These are phyloP conservation scores for Helichrysum umbraculigerum DNA, from an alignment of 129 eudicot genomes.

Conservation along the genomic window DNA sequence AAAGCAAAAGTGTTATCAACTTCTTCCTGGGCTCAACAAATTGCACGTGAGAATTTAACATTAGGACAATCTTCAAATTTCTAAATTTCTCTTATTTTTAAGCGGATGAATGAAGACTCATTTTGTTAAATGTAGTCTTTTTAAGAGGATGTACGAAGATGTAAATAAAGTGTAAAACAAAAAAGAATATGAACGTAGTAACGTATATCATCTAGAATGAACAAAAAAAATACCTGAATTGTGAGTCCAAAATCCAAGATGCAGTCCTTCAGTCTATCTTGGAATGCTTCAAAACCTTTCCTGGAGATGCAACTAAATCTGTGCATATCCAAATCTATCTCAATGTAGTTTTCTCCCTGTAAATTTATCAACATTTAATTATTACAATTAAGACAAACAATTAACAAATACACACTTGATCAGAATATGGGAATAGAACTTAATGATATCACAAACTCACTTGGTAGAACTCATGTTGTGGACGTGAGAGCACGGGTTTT, in stretches of 20 bases:
- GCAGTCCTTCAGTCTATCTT: constrained; percentile 67
- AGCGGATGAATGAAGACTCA: too few relatives aligned
- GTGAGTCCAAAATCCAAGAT: constrained; percentile 43
- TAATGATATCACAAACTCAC: constrained; percentile 19
- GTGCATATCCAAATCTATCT: constrained; percentile 92
- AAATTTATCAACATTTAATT: not conserved
- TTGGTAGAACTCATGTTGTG: constrained; percentile 71
- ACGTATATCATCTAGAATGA: not conserved
- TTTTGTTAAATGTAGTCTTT: too few relatives aligned
- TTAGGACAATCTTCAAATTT: too few relatives aligned
- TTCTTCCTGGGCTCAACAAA: not conserved
- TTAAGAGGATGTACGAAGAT: not conserved
- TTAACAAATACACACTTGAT: not conserved
- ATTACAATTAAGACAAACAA: not conserved
- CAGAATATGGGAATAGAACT: not conserved
- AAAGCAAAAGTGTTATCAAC: not conserved
- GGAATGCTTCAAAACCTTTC: constrained; percentile 80
- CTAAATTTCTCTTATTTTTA: too few relatives aligned
- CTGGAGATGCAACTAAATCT: constrained; percentile 84
- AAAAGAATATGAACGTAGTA: not conserved
- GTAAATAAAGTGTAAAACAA: not conserved
- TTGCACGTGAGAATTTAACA: not conserved
- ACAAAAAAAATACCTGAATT: constrained; percentile 3
- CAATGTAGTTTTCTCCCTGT: constrained; percentile 86
- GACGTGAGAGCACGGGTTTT: constrained; percentile 85